Evolutionary conservation across 768 basidiomycete genomes (phyloP).

Genomic region (Holtermannia corniformis): DNA sequence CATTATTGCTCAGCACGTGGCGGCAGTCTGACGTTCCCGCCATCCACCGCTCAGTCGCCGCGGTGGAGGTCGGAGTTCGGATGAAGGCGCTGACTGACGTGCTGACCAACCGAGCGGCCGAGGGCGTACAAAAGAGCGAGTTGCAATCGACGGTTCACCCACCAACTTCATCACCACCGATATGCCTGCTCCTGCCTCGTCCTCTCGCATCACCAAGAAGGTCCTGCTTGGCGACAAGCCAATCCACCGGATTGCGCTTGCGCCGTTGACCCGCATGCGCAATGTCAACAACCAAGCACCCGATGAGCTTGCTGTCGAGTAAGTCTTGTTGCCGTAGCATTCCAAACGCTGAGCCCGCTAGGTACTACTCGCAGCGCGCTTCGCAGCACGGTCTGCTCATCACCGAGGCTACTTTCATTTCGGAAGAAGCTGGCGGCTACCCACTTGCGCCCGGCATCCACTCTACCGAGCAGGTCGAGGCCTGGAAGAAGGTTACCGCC

Average conservation of each 20-base stretch:
- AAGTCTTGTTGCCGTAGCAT: neutral
- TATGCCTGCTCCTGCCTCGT: too few relatives aligned
- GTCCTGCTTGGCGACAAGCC: neutral
- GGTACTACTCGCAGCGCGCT: constrained; percentile 38
- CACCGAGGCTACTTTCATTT: constrained; percentile 48
- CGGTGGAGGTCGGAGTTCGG: too few relatives aligned
- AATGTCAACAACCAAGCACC: constrained; percentile 16
- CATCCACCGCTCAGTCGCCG: too few relatives aligned
- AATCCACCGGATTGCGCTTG: constrained; percentile 33
- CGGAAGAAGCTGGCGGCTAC: constrained; percentile 47
- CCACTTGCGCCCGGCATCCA: constrained; percentile 56
- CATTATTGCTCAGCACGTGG: too few relatives aligned
- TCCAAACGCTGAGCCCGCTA: neutral
- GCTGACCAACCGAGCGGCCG: too few relatives aligned
- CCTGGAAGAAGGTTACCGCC: constrained; percentile 54
- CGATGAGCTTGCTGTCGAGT: constrained; percentile 16
- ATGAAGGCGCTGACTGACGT: too few relatives aligned
- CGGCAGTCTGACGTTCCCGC: too few relatives aligned
- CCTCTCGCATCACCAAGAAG: neutral
- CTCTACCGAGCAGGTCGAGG: constrained; percentile 51
- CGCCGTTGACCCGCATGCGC: constrained; percentile 32
- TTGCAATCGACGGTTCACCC: too few relatives aligned
- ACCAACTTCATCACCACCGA: too few relatives aligned
- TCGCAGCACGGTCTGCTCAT: constrained; percentile 38
- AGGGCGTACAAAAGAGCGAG: too few relatives aligned